Evolutionary conservation across 495 filamentous ascomycete genomes (phyloP).

Genomic region (Aspergillus avenaceus): DNA sequence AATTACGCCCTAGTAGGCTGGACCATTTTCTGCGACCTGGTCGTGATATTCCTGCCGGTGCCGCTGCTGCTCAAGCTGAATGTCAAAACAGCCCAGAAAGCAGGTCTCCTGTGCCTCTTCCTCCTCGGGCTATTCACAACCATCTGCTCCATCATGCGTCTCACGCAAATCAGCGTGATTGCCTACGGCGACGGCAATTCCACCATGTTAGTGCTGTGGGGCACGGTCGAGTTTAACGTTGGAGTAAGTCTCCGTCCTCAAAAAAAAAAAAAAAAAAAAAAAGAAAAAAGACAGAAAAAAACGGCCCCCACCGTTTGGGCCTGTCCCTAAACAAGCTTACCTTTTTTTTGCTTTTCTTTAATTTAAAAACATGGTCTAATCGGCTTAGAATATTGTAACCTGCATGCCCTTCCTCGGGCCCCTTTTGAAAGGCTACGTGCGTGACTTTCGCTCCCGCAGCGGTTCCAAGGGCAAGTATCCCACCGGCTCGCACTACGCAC

Average conservation of each 20-base stretch:
- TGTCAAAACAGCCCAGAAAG: conserved; percentile 46
- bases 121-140: conserved; percentile 56
- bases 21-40: conserved; percentile 49
- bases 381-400: conserved; percentile 41
- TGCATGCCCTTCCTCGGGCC: conserved; percentile 45
- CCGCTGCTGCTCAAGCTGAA: conserved; percentile 50
- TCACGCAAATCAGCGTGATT: conserved; percentile 51
- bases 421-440: conserved; percentile 33
- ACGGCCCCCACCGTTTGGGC: too few relatives aligned
- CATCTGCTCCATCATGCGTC: conserved; percentile 50
- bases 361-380: too few relatives aligned
- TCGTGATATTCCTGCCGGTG: conserved; percentile 51
- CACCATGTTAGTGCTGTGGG: conserved; percentile 56
- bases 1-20: conserved; percentile 52
- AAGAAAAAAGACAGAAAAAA: too few relatives aligned
- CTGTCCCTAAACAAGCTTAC: too few relatives aligned
- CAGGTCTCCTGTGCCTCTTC: conserved; percentile 51
- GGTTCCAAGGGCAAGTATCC: conserved; percentile 15
- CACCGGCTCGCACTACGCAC: conserved; percentile 20
- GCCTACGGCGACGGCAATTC: conserved; percentile 50
- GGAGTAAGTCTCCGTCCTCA: conserved; percentile 30
- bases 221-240: conserved; percentile 56
- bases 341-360: not conserved
- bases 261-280: too few relatives aligned
- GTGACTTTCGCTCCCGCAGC: conserved; percentile 28